Evolutionary conservation across 192 early-diverging fungal genomes (phyloP).

Genomic region (Mortierella claussenii): DNA sequence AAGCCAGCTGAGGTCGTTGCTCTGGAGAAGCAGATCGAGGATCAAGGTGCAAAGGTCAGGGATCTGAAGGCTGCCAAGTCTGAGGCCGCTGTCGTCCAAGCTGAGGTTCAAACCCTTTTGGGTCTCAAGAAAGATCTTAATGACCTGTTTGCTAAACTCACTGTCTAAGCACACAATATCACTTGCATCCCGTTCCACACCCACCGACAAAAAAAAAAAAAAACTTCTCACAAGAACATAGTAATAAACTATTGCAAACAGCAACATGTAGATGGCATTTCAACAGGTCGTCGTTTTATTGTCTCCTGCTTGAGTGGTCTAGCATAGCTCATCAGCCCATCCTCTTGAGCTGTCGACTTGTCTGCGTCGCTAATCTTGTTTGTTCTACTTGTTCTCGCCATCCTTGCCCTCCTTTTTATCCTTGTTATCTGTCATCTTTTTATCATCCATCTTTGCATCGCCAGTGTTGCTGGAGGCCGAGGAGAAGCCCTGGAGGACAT

Average conservation of each 20-base stretch:
- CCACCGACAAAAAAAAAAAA: no score
- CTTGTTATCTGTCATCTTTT: conserved; percentile 22
- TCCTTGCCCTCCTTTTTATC: conserved; percentile 15
- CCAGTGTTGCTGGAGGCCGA: conserved; percentile 28
- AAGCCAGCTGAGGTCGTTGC: conserved; percentile 60
- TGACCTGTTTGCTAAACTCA: conserved; percentile 55
- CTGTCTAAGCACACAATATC: conserved; percentile 40
- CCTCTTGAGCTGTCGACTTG: no score
- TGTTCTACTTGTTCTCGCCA: conserved; percentile 30
- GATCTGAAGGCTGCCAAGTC: conserved; percentile 69
- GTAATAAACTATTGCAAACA: no score
- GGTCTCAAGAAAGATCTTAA: conserved; percentile 57
- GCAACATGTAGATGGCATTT: no score
- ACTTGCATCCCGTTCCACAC: no score
- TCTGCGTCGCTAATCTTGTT: no score
- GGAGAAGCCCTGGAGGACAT: conserved; percentile 63
- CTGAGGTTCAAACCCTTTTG: conserved; percentile 58
- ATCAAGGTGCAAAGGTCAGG: conserved; percentile 65
- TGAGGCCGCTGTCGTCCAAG: conserved; percentile 51
- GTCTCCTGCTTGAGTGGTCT: no score
- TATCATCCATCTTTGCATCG: conserved; percentile 14
- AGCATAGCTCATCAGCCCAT: no score
- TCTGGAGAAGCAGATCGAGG: conserved; percentile 66
- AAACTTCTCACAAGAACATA: no score
- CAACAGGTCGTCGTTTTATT: no score